Evolutionary conservation across 106 monocot species (phyloP).

Genomic region (Posidonia australis): DNA sequence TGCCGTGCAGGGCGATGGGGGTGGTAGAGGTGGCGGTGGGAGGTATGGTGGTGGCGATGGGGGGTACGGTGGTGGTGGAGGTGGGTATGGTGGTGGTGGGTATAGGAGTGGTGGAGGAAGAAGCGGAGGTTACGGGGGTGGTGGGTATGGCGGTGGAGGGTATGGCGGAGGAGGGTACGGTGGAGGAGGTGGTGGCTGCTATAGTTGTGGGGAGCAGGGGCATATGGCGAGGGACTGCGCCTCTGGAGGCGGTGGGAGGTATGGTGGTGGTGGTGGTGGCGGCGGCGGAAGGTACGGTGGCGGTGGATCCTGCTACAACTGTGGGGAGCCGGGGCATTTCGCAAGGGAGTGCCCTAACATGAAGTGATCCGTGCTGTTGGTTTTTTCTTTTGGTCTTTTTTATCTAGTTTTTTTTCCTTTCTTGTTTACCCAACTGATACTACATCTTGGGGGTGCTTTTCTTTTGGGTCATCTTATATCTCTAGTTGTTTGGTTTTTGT

Average conservation of each 20-base stretch:
- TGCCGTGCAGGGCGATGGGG: conserved; percentile 16
- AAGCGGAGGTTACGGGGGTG: conserved; percentile 9
- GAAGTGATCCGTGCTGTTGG: conserved; percentile 1
- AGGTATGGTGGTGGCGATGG: conserved; percentile 12
- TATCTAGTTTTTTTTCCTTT: not conserved
- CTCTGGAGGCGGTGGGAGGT: conserved; percentile 4
- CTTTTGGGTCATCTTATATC: not conserved
- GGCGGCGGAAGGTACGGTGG: conserved; percentile 7
- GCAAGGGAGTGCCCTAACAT: conserved; percentile 26
- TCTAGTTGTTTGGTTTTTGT: not conserved
- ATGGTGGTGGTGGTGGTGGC: conserved; percentile 1
- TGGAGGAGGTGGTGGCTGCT: conserved; percentile 14
- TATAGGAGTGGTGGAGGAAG: conserved; percentile 2
- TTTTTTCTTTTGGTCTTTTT: not conserved
- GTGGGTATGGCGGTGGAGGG: not conserved
- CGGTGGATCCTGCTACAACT: conserved; percentile 19
- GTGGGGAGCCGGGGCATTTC: conserved; percentile 26
- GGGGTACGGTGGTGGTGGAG: conserved; percentile 12
- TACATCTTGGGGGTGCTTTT: not conserved
- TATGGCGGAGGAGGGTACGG: conserved; percentile 1
- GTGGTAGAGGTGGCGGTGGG: conserved; percentile 5
- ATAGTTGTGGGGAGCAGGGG: conserved; percentile 17
- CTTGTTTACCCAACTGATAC: not conserved
- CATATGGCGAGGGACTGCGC: conserved; percentile 1
- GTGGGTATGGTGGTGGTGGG: not conserved